Base-by-base conservation (phyloP, 2,329 filamentous ascomycete species). In the Colletotrichum melonis region DNA sequence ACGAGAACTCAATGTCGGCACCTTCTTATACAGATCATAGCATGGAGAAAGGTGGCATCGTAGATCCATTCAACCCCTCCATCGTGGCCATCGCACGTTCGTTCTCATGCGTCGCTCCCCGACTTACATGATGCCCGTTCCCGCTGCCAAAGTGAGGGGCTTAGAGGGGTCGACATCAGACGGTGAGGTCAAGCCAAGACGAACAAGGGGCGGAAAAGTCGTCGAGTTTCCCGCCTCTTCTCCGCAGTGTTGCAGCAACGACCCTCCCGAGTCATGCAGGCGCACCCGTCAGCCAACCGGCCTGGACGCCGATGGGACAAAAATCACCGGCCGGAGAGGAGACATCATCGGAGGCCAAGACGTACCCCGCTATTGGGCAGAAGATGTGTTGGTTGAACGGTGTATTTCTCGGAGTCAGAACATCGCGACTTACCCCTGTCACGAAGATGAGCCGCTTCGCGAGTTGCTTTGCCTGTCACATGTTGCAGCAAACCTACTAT, bases 131-230 rank as follows among this genome's bases (percentile, higher is more conserved):
- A 70, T 55, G 56, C 55, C 46, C 55, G 60, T 52, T 19, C 52
- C 24, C 11, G 24, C 56, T 49, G 56, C 60, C 64, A 73, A 73
- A 74, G 69, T 30, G 73, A 66, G 73, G 72, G 64, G 73, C 59
- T 32, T 11, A 49, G 69, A 68, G 63, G 72, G 69, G 70, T 49
- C 42, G 28, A 16, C 19, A 54, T 54, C 49, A 28, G 69, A 59
- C 38, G 59, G 46, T 32, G 55, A 62, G 56, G 56, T 68, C 38
- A 46, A 35, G 32, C 46, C 26, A 59, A 63, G 57, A 49, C 42
- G 64, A 57, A 64, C 55, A 66, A 38, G 60, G 42, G 58, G 67
- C 66, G 59, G 72, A 67, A 42, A 75, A 69, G 26, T 57, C 46
- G 49, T 38, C 11, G 35, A 75, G 65, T 69, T 67, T 71, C 42